Percentiles rank a stretch among this genome's conserved stretches.
phyloP scores from a whole-genome alignment of 192 early-diverging fungal species.

The Funneliformis geosporum region DNA sequence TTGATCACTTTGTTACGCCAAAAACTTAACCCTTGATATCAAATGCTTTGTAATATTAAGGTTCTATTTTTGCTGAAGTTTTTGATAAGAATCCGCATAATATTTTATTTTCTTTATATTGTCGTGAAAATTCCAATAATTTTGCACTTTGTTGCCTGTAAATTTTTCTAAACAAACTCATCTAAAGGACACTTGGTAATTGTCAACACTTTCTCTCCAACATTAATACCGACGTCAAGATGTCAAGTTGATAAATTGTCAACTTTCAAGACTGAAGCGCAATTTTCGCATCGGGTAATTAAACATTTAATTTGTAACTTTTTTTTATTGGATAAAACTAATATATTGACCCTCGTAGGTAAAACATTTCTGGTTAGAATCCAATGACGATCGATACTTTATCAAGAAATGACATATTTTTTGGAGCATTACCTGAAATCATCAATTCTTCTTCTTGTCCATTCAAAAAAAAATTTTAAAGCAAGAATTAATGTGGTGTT shows the following conservation, averaged over 20 bases:
- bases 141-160: too few species aligned
- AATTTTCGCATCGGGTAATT: conserved; percentile 18
- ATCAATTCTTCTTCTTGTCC: conserved; percentile 2
- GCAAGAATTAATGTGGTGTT: conserved; percentile 30
- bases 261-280: conserved; percentile 29
- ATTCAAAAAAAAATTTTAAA: conserved; percentile 31
- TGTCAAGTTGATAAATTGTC: conserved; percentile 25
- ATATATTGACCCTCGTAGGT: not conserved
- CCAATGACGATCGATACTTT: conserved; percentile 26
- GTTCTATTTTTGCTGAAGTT: too few species aligned
- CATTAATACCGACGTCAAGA: conserved; percentile 25
- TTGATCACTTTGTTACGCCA: too few species aligned
- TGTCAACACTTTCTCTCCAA: conserved; percentile 30
- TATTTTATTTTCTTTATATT: too few species aligned
- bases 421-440: conserved; percentile 8
- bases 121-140: too few species aligned
- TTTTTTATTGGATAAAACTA: too few species aligned
- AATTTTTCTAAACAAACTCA: too few species aligned
- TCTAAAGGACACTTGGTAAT: conserved; percentile 14
- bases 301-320: too few species aligned
- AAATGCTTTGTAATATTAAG: too few species aligned
- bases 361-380: conserved; percentile 32
- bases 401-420: conserved; percentile 7
- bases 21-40: too few species aligned
- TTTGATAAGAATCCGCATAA: too few species aligned